Conservation (phyloP, 495 filamentous ascomycete species). For the Margaritispora aquatica region DNA sequence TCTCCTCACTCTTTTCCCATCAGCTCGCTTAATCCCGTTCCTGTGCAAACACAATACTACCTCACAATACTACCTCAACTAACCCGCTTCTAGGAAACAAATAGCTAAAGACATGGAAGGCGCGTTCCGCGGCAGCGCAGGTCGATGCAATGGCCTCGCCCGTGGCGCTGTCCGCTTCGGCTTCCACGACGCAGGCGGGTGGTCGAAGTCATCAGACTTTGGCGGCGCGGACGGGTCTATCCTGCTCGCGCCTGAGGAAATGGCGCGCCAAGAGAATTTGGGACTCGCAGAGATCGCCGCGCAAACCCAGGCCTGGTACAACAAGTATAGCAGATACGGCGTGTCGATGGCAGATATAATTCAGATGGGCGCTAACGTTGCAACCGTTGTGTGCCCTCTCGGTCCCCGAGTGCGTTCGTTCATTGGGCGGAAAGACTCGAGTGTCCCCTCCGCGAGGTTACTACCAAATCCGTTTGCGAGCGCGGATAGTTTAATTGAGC, state of each 20-base stretch:
- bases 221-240: slow-evolving; percentile 31
- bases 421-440: slow-evolving; percentile 33
- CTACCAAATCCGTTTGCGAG: slow-evolving; percentile 27
- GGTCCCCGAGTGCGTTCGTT: slow-evolving; percentile 31
- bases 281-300: slow-evolving; percentile 23
- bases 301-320: slow-evolving; percentile 19
- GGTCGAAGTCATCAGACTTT: slow-evolving; percentile 20
- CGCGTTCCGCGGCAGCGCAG: slow-evolving; percentile 21
- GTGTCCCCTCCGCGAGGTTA: slow-evolving; percentile 24
- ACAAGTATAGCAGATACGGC: slow-evolving; percentile 20
- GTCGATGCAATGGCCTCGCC: slow-evolving; percentile 21
- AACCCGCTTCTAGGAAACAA: slow-evolving; percentile 21
- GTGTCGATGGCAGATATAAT: slow-evolving; percentile 30
- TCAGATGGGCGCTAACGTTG: slow-evolving; percentile 27
- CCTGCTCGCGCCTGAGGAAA: slow-evolving; percentile 24
- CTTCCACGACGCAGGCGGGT: slow-evolving; percentile 32
- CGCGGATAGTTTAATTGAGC: slow-evolving; percentile 30
- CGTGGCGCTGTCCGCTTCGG: slow-evolving; percentile 29
- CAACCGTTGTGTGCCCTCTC: slow-evolving; percentile 27
- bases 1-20: too few species aligned
- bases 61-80: too few species aligned
- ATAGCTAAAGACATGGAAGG: slow-evolving; percentile 31
- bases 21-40: too few species aligned
- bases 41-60: too few species aligned
- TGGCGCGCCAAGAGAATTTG: slow-evolving; percentile 21